Conservation (phyloP, 805 yeast genomes). For the Starmerella etchellsii region DNA sequence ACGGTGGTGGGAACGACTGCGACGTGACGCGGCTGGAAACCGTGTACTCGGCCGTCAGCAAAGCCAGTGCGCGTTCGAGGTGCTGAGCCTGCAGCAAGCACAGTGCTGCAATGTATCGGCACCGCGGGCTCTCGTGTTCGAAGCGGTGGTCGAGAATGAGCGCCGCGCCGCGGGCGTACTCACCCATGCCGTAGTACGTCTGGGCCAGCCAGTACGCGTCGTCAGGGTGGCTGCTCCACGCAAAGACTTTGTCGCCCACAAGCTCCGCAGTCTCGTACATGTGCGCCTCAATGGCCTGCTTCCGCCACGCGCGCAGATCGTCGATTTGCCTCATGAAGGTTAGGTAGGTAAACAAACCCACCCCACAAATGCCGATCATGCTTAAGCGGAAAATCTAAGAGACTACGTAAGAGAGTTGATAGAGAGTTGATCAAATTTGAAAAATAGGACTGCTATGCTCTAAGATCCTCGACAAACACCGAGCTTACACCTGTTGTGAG, state of each 20-base stretch:
- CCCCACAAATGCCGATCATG: no score
- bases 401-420: no score
- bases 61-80: slow-evolving; percentile 80
- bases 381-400: no score
- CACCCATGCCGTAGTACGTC: slow-evolving; percentile 63
- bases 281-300: slow-evolving; percentile 85
- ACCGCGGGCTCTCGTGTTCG: slow-evolving; percentile 39
- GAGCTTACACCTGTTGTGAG: no score
- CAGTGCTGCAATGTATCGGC: slow-evolving; percentile 68
- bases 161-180: slow-evolving; percentile 66
- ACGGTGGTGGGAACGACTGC: neutral
- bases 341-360: no score
- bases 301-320: slow-evolving; percentile 77
- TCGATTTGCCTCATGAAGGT: slow-evolving; percentile 63
- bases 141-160: slow-evolving; percentile 44
- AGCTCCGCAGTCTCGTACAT: slow-evolving; percentile 81
- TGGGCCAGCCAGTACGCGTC: slow-evolving; percentile 97
- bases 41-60: slow-evolving; percentile 30
- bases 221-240: slow-evolving; percentile 71
- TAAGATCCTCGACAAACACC: no score
- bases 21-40: neutral
- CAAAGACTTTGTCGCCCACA: slow-evolving; percentile 79
- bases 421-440: no score
- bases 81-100: slow-evolving; percentile 35
- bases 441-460: no score